These are phyloP conservation scores for Boletus reticulatus DNA, from an alignment of 768 basidiomycete genomes.

Conservation along the genomic window DNA sequence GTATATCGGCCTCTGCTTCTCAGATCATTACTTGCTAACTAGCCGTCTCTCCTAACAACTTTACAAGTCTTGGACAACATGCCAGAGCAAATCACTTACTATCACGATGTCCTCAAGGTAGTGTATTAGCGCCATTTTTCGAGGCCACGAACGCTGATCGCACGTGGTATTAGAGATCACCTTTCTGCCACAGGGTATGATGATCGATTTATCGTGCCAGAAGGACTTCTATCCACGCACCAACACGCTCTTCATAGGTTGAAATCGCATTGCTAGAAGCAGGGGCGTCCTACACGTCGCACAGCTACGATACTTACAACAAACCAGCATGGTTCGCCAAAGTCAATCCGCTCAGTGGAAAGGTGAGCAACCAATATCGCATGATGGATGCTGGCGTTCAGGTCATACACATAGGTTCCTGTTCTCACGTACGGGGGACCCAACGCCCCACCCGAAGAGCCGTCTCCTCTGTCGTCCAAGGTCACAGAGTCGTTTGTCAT, in stretches of 20 bases:
- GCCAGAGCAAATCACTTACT: constrained; percentile 38
- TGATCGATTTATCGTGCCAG: constrained; percentile 5
- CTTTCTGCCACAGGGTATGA: constrained; percentile 55
- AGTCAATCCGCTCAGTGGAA: constrained; percentile 57
- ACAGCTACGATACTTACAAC: constrained; percentile 55
- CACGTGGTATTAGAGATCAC: constrained; percentile 42
- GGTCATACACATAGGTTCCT: constrained; percentile 41
- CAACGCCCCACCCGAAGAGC: too few species aligned
- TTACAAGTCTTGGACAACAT: background rate
- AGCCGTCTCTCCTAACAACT: too few species aligned
- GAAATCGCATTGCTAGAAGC: constrained; percentile 60
- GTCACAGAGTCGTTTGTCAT: constrained; percentile 64
- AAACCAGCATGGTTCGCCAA: constrained; percentile 68
- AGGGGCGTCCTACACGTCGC: constrained; percentile 44
- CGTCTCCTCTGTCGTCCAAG: too few species aligned
- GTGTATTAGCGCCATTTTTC: background rate
- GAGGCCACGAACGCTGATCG: background rate
- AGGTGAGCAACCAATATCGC: constrained; percentile 37
- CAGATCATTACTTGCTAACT: too few species aligned
- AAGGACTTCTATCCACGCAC: background rate
- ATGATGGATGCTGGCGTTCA: too few species aligned
- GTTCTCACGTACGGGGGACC: constrained; percentile 62
- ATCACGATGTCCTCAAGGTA: constrained; percentile 37
- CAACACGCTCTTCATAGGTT: constrained; percentile 31
- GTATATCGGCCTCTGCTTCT: too few species aligned